Evolutionary conservation across 2,329 filamentous ascomycete genomes (phyloP).

Genomic region (Monosporascus sp.): DNA sequence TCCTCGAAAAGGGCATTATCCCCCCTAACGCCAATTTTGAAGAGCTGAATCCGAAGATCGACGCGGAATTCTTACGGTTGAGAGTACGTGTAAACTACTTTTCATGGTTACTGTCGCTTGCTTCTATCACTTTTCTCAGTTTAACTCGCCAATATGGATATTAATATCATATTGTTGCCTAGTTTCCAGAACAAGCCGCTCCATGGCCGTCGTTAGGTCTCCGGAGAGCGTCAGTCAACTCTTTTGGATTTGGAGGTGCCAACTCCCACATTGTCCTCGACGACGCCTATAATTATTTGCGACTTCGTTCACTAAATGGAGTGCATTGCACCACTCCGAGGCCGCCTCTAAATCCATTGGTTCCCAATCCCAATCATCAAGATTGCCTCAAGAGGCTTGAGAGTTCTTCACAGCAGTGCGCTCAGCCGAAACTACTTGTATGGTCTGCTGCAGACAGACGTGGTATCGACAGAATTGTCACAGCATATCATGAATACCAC

Average conservation of each 20-base stretch:
- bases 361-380: background rate
- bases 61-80: background rate
- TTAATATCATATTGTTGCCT: no score
- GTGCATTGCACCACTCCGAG: constrained; percentile 3
- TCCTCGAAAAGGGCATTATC: constrained; percentile 14
- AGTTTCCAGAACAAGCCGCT: background rate
- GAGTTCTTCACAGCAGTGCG: background rate
- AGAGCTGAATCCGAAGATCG: constrained; percentile 20
- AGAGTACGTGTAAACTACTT: background rate
- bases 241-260: constrained; percentile 23
- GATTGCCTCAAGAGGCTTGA: background rate
- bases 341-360: no score
- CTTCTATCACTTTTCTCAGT: background rate
- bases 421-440: background rate
- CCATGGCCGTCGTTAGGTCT: constrained; percentile 13
- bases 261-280: constrained; percentile 21
- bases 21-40: constrained; percentile 28
- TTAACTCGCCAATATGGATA: background rate
- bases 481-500: background rate
- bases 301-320: background rate
- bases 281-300: constrained; percentile 9
- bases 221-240: constrained; percentile 20
- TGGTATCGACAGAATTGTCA: background rate
- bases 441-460: constrained; percentile 3
- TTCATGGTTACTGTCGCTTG: background rate